Evolutionary conservation across 2,329 filamentous ascomycete species (phyloP).

Genomic region (Arachnomyces sp.): DNA sequence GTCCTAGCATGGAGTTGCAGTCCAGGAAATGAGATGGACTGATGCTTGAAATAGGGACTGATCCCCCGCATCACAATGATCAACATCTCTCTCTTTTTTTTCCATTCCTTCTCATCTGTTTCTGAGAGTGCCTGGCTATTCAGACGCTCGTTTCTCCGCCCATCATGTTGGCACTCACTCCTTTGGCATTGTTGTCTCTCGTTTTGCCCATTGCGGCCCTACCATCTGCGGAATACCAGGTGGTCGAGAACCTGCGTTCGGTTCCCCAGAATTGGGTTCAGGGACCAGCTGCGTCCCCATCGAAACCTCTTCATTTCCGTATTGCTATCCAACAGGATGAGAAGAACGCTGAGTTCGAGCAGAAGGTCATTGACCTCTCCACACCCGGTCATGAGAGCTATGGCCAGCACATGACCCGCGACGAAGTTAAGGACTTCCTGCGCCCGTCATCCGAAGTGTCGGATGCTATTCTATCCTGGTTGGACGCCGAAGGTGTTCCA

Average conservation of each 20-base stretch:
- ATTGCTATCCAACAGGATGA: conserved; percentile 43
- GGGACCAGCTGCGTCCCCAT: conserved; percentile 20
- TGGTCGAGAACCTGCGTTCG: conserved; percentile 23
- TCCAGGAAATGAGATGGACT: too few relatives aligned
- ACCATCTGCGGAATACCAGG: conserved; percentile 8
- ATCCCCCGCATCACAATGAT: too few relatives aligned
- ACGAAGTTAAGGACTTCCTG: conserved; percentile 49
- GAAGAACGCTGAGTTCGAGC: conserved; percentile 47
- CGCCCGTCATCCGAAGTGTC: conserved; percentile 45
- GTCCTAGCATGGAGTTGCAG: too few relatives aligned
- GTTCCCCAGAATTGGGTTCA: conserved; percentile 29
- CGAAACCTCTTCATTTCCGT: conserved; percentile 41
- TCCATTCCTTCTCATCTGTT: too few relatives aligned
- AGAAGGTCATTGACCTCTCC: conserved; percentile 54
- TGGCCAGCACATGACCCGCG: conserved; percentile 55
- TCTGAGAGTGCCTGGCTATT: too few relatives aligned
- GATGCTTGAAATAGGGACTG: too few relatives aligned
- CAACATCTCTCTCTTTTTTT: too few relatives aligned
- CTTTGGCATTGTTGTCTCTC: too few relatives aligned
- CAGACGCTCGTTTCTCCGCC: too few relatives aligned
- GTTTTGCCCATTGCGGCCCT: too few relatives aligned
- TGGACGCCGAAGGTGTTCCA: conserved; percentile 44
- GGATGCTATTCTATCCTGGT: conserved; percentile 48
- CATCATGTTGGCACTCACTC: too few relatives aligned
- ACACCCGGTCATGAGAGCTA: conserved; percentile 53